These are phyloP conservation scores for Emericellopsis terricola DNA, from an alignment of 495 filamentous ascomycete genomes.

Conservation along the genomic window DNA sequence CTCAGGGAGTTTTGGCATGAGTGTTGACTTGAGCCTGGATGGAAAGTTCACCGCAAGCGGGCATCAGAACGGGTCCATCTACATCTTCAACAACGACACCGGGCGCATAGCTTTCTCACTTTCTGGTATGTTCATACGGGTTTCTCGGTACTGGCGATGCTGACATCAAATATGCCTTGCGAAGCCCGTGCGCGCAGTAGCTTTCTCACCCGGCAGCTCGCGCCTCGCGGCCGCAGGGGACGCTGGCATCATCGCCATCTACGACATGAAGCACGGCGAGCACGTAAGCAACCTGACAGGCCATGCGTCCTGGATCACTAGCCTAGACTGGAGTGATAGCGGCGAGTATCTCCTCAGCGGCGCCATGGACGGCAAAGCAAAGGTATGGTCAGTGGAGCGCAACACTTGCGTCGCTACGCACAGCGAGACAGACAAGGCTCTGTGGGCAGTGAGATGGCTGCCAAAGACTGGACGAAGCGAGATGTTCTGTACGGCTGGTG, in stretches of 20 bases:
- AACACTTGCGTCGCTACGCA: constrained; percentile 82
- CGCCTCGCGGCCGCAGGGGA: constrained; percentile 88
- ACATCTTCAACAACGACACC: constrained; percentile 84
- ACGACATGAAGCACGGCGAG: constrained; percentile 80
- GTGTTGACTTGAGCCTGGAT: constrained; percentile 61
- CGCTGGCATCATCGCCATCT: constrained; percentile 71
- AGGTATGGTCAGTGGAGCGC: constrained; percentile 81
- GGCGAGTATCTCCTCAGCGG: constrained; percentile 85
- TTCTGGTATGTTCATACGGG: constrained; percentile 35
- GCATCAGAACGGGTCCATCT: constrained; percentile 84
- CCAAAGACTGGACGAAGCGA: constrained; percentile 56
- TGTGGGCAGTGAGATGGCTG: constrained; percentile 83
- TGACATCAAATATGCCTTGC: constrained; percentile 43
- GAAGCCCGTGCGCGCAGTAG: constrained; percentile 64
- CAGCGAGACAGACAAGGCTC: constrained; percentile 65
- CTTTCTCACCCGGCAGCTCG: constrained; percentile 72
- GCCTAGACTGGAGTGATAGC: constrained; percentile 82
- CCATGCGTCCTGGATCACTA: constrained; percentile 67
- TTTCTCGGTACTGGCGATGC: background rate
- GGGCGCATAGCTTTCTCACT: constrained; percentile 74
- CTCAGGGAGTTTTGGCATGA: constrained; percentile 53
- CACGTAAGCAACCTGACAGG: constrained; percentile 73
- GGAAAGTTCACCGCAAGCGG: constrained; percentile 78
- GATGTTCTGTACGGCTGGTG: constrained; percentile 74
- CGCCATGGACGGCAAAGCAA: constrained; percentile 78